Evolutionary conservation across 495 filamentous ascomycete species (phyloP).

Genomic region (Neurospora sp.): DNA sequence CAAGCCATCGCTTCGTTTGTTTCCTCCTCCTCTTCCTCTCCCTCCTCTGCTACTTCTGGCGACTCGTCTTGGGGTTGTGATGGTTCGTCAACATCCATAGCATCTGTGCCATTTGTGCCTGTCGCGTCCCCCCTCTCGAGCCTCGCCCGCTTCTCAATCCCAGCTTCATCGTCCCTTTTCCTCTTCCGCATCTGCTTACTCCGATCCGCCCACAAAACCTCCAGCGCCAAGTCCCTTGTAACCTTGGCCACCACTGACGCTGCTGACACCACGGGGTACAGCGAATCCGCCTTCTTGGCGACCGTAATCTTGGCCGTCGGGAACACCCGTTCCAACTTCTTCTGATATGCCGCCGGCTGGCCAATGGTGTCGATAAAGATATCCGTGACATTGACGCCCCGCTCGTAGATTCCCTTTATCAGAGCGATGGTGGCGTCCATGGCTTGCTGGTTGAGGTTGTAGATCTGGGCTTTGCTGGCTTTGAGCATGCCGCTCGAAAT

Average conservation of each 20-base stretch:
- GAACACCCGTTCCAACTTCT: slow-evolving; percentile 73
- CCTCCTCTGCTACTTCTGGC: slow-evolving; percentile 14
- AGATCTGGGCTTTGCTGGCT: slow-evolving; percentile 41
- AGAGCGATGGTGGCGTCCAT: slow-evolving; percentile 89
- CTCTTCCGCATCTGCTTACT: slow-evolving; percentile 1
- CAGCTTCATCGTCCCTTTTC: slow-evolving; percentile 11
- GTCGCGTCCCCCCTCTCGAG: slow-evolving; percentile 5
- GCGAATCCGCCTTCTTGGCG: slow-evolving; percentile 87
- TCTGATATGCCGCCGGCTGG: slow-evolving; percentile 69
- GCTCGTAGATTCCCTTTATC: slow-evolving; percentile 62
- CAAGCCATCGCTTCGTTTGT: slow-evolving; percentile 35
- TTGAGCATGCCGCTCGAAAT: slow-evolving; percentile 74
- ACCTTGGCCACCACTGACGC: slow-evolving; percentile 94
- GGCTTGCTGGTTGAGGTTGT: slow-evolving; percentile 97
- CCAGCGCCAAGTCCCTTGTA: slow-evolving; percentile 80
- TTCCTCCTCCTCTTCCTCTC: slow-evolving; percentile 15
- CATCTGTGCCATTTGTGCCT: slow-evolving; percentile 14
- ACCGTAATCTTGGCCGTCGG: slow-evolving; percentile 75
- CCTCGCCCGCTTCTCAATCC: not conserved
- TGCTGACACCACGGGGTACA: slow-evolving; percentile 90
- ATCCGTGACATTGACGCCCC: slow-evolving; percentile 69
- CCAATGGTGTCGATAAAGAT: slow-evolving; percentile 97
- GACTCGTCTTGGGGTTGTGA: slow-evolving; percentile 3
- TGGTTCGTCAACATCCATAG: slow-evolving; percentile 15
- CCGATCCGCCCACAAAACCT: slow-evolving; percentile 32